These are phyloP conservation scores for Microbotryum intermedium DNA, from an alignment of 1,284 basidiomycete genomes.

Conservation along the genomic window DNA sequence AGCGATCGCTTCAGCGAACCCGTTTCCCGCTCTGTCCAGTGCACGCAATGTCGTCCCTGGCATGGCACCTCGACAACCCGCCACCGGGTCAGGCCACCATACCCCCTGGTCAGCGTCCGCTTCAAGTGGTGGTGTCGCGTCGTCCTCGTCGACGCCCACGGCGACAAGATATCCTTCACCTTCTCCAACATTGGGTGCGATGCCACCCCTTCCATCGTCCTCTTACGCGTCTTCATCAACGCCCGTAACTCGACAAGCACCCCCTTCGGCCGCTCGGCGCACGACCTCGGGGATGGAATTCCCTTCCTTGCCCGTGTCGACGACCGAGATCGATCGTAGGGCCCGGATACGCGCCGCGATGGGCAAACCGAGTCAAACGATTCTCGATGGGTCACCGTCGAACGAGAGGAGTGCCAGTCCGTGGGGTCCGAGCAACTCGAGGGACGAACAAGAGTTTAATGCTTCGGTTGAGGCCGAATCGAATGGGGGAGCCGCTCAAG, in stretches of 20 bases:
- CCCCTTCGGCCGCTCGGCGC: conserved; percentile 1
- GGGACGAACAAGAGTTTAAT: neutral
- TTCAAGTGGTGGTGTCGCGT: neutral
- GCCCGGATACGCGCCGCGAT: conserved; percentile 21
- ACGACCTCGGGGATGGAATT: conserved; percentile 13
- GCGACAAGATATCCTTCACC: neutral
- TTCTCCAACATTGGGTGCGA: neutral
- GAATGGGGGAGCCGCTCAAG: neutral
- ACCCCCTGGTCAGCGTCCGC: conserved; percentile 17
- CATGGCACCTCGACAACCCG: conserved; percentile 7
- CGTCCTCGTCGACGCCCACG: neutral
- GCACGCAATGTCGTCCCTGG: conserved; percentile 24
- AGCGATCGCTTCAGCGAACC: conserved; percentile 19
- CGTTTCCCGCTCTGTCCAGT: conserved; percentile 28
- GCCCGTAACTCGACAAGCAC: neutral
- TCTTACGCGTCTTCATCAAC: neutral
- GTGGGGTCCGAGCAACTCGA: neutral
- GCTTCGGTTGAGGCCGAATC: neutral
- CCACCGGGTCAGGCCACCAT: neutral
- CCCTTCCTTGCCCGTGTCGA: conserved; percentile 11
- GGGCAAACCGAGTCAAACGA: conserved; percentile 10
- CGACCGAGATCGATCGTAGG: conserved; percentile 4
- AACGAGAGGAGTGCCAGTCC: neutral
- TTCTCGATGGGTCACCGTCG: conserved; percentile 9
- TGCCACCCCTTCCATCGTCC: neutral